Percentiles rank a stretch among this genome's conserved stretches.
Evolutionary conservation across 768 basidiomycete species (phyloP).

Genomic region (Rhizopogon vulgaris): DNA sequence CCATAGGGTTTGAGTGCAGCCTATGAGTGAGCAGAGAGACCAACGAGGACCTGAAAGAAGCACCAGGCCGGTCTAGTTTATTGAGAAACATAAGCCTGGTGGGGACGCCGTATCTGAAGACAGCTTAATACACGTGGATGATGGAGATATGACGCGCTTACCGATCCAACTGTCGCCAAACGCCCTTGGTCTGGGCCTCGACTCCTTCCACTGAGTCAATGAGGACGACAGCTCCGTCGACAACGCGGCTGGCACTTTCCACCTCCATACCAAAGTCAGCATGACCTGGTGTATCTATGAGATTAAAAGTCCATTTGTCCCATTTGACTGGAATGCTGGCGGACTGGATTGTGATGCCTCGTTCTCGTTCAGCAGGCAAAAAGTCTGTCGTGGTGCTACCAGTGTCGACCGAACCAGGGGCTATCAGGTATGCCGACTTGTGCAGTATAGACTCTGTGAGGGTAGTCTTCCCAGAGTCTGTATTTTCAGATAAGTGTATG

Average conservation of each 20-base stretch:
- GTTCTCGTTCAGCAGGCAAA: constrained; percentile 81
- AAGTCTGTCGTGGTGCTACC: constrained; percentile 92
- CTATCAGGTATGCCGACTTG: constrained; percentile 63
- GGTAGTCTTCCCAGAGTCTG: constrained; percentile 88
- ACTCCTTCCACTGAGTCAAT: constrained; percentile 91
- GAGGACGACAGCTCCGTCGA: constrained; percentile 84
- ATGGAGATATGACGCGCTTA: constrained; percentile 31
- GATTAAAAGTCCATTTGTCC: constrained; percentile 80
- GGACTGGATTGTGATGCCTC: constrained; percentile 89
- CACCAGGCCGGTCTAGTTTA: constrained; percentile 84
- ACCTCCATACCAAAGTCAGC: constrained; percentile 98
- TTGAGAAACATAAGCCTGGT: constrained; percentile 80
- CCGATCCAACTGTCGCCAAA: constrained; percentile 86
- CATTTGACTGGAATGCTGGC: constrained; percentile 86
- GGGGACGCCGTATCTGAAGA: constrained; percentile 65
- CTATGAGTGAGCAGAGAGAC: constrained; percentile 69
- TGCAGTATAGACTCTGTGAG: constrained; percentile 83
- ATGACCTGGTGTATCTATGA: constrained; percentile 89
- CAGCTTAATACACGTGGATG: not conserved
- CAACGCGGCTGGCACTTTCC: constrained; percentile 85
- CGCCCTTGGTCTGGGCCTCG: constrained; percentile 84
- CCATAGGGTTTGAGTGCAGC: constrained; percentile 69
- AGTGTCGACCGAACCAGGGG: constrained; percentile 79
- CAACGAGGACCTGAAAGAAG: constrained; percentile 68
- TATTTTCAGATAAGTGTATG: not conserved